Evolutionary conservation across 225 moss, liverwort and hornwort species (phyloP), one percentile per base, ranked within the genome.

Genomic region (Bryum argenteum): DNA sequence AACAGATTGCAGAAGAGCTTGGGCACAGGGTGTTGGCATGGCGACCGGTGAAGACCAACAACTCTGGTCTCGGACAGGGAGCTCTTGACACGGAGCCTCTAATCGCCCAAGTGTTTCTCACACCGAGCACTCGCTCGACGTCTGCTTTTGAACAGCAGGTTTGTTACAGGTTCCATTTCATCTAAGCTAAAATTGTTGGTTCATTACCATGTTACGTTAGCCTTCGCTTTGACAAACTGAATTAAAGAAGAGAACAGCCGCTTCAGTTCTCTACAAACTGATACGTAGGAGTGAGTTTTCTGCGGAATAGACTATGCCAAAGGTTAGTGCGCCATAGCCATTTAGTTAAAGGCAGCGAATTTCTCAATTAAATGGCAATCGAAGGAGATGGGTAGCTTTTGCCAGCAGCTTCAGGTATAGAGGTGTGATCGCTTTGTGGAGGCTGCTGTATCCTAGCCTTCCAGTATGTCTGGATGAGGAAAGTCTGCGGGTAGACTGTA

Each of bases 81-180:
- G 95, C 92, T 11, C 8, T 89, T 69, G 78, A 83, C 1, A 95
- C 92, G 62, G 95, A 95, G 72, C 95, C 95, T 1, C 53, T 90
- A 8, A 90, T 95, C 33, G 90, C 89, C 65, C 92, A 95, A 90
- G 95, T 92, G 55, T 82, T 95, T 55, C 0, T 95, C 42, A 84
- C 90, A 17, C 85, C 84, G 38, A 89, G 83, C 78, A 70, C 76
- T 75, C 79, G 81, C 43, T 89, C 92, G 13, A 78, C 75, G 9
- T 70, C 70, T 22, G 72, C 63, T 71, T 85, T 95, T 59, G 95
- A 95, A 69, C 83, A 90, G 71, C 95, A 95, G 92, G 94, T 90
- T 12, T 22, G 33, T 42, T 18, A 51, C 47, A 45, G 17, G 47
- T 20, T 57, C 18, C 23, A 24, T 16, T 41, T 21, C 3, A 47